These are phyloP conservation scores for Cystoderma amianthinum DNA, from an alignment of 768 basidiomycete genomes.

Conservation along the genomic window DNA sequence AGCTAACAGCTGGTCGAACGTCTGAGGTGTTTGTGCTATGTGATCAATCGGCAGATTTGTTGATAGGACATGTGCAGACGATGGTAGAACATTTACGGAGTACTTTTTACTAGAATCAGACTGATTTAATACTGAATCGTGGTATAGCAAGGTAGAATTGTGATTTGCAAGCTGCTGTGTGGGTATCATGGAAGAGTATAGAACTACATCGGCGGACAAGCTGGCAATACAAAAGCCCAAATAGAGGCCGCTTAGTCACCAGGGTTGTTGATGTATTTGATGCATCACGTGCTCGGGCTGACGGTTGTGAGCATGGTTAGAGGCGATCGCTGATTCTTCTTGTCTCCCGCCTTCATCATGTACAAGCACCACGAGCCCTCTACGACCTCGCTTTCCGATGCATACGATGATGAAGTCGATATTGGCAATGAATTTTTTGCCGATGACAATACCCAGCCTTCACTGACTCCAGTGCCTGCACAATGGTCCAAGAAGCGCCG, in stretches of 20 bases:
- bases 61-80: too few relatives aligned
- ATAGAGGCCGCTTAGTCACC: background rate
- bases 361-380: slow-evolving; percentile 63
- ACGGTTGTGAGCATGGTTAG: background rate
- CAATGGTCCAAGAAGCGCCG: slow-evolving; percentile 48
- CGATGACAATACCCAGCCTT: slow-evolving; percentile 30
- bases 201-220: background rate
- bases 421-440: slow-evolving; percentile 48
- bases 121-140: background rate
- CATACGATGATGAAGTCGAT: slow-evolving; percentile 53
- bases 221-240: too few relatives aligned
- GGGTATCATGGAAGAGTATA: background rate
- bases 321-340: background rate
- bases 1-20: slow-evolving; percentile 34
- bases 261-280: background rate
- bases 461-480: slow-evolving; percentile 50
- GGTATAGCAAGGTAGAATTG: background rate
- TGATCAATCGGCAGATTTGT: slow-evolving; percentile 3
- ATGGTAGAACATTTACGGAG: background rate
- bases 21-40: slow-evolving; percentile 6
- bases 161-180: background rate
- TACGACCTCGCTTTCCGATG: slow-evolving; percentile 73
- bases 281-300: background rate
- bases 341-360: slow-evolving; percentile 9
- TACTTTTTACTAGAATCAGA: background rate